Conservation (phyloP, 2,329 filamentous ascomycete genomes). For the Daldinia sp. region DNA sequence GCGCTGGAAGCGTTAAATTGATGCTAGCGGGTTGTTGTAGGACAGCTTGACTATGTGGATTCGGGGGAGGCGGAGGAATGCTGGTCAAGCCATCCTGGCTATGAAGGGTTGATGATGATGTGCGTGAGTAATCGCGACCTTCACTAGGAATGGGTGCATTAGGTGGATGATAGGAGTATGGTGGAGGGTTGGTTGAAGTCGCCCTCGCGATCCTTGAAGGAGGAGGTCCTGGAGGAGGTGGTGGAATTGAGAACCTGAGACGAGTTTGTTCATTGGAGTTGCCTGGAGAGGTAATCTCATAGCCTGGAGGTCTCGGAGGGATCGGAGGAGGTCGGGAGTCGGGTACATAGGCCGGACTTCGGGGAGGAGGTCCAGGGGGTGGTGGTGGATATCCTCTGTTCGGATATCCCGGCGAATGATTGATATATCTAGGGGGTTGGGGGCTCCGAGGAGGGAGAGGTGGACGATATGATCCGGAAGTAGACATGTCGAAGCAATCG, state of each 20-base stretch:
- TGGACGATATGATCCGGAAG: slow-evolving; percentile 24
- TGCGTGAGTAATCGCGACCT: background rate
- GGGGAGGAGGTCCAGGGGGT: slow-evolving; percentile 31
- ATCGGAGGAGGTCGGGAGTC: slow-evolving; percentile 34
- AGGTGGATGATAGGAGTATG: background rate
- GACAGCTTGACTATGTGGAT: background rate
- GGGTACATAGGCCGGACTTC: slow-evolving; percentile 16
- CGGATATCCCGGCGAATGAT: slow-evolving; percentile 14
- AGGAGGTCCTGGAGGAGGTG: slow-evolving; percentile 5
- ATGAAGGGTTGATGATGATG: background rate
- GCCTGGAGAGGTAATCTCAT: slow-evolving; percentile 23
- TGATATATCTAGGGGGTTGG: slow-evolving; percentile 21
- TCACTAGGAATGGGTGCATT: background rate
- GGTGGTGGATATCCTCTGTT: slow-evolving; percentile 32
- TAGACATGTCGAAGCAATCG: slow-evolving; percentile 30
- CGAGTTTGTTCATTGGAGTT: slow-evolving; percentile 23
- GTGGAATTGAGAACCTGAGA: slow-evolving; percentile 34
- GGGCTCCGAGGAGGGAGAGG: slow-evolving; percentile 43
- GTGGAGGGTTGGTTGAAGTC: background rate
- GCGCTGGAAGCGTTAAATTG: background rate
- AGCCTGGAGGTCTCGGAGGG: slow-evolving; percentile 39
- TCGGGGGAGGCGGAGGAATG: background rate
- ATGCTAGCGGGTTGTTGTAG: background rate
- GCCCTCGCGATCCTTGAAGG: background rate
- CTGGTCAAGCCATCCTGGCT: background rate